A percentile compares a stretch with the other conserved stretches of the same genome.
Evolutionary conservation across 2,329 filamentous ascomycete species (phyloP).

Genomic region (Colletotrichum chrysophilum): DNA sequence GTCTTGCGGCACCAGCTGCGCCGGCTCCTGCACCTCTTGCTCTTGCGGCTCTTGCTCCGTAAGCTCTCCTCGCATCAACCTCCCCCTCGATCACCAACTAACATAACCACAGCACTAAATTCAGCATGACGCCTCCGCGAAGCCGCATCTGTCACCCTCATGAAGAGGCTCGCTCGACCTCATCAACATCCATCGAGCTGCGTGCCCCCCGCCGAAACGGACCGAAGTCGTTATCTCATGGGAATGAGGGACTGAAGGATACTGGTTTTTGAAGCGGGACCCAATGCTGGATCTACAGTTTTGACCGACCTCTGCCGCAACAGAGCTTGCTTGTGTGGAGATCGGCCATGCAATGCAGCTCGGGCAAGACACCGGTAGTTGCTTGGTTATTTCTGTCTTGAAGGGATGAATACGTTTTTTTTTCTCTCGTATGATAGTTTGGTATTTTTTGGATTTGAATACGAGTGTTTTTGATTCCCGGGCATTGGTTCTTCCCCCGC

Average conservation of each 20-base stretch:
- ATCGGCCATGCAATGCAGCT: background rate
- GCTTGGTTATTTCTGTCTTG: background rate
- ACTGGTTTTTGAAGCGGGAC: background rate
- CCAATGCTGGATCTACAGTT: background rate
- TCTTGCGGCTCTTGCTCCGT: conserved; percentile 23
- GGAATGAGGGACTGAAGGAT: background rate
- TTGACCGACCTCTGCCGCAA: background rate
- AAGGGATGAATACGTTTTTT: background rate
- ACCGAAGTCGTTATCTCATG: background rate
- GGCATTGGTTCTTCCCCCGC: background rate
- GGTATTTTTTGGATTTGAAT: background rate
- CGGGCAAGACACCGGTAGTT: background rate
- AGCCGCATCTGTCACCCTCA: background rate
- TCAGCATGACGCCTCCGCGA: background rate
- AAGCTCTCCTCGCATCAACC: background rate
- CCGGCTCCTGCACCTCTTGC: conserved; percentile 21
- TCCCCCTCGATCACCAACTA: background rate
- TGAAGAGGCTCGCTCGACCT: conserved; percentile 16
- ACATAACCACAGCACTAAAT: background rate
- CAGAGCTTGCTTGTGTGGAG: background rate
- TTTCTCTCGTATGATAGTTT: conserved; percentile 3
- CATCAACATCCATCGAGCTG: background rate
- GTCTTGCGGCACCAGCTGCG: conserved; percentile 22
- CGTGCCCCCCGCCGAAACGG: conserved; percentile 14
- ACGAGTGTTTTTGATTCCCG: conserved; percentile 11